A percentile compares a stretch with the other conserved stretches of the same genome.
Evolutionary conservation across 2,329 filamentous ascomycete species (phyloP).

Genomic region (Ascochyta koolunga): DNA sequence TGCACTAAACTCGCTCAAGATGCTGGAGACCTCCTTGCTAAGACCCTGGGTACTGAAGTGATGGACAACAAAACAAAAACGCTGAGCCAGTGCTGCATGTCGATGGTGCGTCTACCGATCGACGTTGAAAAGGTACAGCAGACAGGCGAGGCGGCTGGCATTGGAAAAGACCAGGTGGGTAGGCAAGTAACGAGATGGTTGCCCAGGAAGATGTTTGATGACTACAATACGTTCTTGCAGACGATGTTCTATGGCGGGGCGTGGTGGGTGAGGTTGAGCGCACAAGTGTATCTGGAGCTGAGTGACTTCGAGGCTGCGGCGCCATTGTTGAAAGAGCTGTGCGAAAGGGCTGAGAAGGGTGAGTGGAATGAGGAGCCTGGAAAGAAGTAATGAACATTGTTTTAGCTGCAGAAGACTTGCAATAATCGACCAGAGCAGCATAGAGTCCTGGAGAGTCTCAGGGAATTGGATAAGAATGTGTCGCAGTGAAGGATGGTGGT

Average conservation of each 20-base stretch:
- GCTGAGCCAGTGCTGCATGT: slow-evolving; percentile 70
- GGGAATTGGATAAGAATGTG: no score
- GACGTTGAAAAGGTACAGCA: slow-evolving; percentile 42
- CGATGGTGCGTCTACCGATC: slow-evolving; percentile 76
- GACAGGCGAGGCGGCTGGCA: slow-evolving; percentile 21
- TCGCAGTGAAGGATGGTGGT: no score
- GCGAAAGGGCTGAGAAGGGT: slow-evolving; percentile 56
- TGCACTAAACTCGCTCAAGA: slow-evolving; percentile 65
- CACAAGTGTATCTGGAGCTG: slow-evolving; percentile 82
- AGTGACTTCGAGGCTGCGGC: slow-evolving; percentile 78
- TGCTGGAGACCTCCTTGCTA: slow-evolving; percentile 67
- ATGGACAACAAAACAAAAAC: slow-evolving; percentile 70
- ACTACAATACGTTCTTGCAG: slow-evolving; percentile 76
- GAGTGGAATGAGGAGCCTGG: slow-evolving; percentile 39
- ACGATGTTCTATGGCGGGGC: slow-evolving; percentile 65
- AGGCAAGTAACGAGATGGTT: slow-evolving; percentile 49
- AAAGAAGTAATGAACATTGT: not conserved
- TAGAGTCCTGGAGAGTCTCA: no score
- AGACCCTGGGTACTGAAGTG: slow-evolving; percentile 70
- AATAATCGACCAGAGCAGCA: no score
- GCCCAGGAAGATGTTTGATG: slow-evolving; percentile 50
- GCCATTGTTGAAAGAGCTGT: slow-evolving; percentile 63
- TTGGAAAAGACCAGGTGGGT: slow-evolving; percentile 29
- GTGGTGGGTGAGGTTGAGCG: slow-evolving; percentile 76
- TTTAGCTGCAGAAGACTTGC: not conserved